Base-by-base conservation (phyloP, 768 basidiomycete genomes). In the Galerina sulciceps region DNA sequence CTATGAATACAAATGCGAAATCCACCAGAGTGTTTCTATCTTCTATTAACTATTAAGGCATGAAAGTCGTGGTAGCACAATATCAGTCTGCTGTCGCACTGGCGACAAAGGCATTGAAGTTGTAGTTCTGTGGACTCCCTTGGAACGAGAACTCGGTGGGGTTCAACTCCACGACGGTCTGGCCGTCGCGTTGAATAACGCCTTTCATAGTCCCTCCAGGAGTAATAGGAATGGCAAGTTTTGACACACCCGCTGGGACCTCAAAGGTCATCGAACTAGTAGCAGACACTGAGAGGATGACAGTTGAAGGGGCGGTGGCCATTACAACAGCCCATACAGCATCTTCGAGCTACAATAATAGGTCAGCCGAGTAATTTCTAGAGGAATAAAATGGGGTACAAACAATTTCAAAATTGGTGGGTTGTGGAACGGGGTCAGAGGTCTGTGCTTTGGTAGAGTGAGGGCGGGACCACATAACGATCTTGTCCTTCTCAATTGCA, bases 381-480 rank as follows among this genome's bases (percentile, higher is more conserved):
- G 31, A 43, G 53, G 65, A 62, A 65, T 63, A 67, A 52, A 65
- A 58, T 11, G n/a, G 58, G 63, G 55, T 41, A 73, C 84, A 42
- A 64, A 87, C 86, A 64, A 87, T 69, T 60, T 88, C 73, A 59
- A 78, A 84, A 65, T 85, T 87, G 10, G 69, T 72, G 1, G 90
- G 90, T 34, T 68, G 79, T 8, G 80, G 80, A 34, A 88, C 77
- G 1, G 79, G 69, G 66, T 90, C 87, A 2, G 79, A 68, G 13
- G 86, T 78, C n/a, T 69, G 69, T 1, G 88, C 88, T 13, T 74
- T 64, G 20, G 78, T 77, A 11, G 88, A 79, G 63, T 88, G 88
- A 5, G 88, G 83, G 17, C 91, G 78, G n/a, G 85, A 80, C 86
- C 87, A 91, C 74, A 91, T 81, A 61, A 86, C 73, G 55, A 91